phyloP scores from a whole-genome alignment of 495 filamentous ascomycete genomes.

The Hypoxylon lienhwacheense region DNA sequence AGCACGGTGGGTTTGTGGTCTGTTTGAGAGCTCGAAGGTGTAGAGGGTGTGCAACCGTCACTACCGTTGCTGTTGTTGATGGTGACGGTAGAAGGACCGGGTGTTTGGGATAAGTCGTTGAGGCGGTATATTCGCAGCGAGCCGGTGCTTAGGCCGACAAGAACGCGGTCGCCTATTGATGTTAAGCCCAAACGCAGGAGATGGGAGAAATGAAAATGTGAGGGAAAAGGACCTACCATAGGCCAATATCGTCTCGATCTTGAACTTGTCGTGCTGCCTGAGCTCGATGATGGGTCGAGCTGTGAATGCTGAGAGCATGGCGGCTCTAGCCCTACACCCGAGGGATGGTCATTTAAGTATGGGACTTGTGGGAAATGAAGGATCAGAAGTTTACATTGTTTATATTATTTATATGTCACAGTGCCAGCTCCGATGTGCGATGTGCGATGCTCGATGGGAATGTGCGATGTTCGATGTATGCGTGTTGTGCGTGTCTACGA shows the following conservation, averaged over 20 bases:
- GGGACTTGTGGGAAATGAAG: no score
- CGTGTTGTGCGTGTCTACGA: not conserved
- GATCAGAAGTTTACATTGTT: not conserved
- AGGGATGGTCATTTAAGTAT: constrained; percentile 20
- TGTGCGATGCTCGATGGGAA: no score
- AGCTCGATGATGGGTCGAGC: constrained; percentile 97
- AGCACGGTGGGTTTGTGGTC: constrained; percentile 72
- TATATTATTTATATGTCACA: no score
- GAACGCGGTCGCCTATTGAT: constrained; percentile 74
- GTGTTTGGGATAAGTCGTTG: constrained; percentile 56
- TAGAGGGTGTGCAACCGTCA: no score
- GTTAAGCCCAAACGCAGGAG: not conserved
- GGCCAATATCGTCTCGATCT: constrained; percentile 90
- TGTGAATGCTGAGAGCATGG: constrained; percentile 97
- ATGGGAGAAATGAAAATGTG: not conserved
- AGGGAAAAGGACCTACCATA: constrained; percentile 60
- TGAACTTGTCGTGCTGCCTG: constrained; percentile 88
- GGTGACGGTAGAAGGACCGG: constrained; percentile 11
- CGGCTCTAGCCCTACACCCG: constrained; percentile 31
- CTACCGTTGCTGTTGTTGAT: constrained; percentile 16
- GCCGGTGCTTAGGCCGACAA: constrained; percentile 89
- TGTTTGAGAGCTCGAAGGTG: constrained; percentile 7
- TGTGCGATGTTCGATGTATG: not conserved
- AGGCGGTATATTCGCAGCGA: constrained; percentile 88
- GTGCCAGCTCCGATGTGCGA: no score